Conservation (phyloP, 2,329 filamentous ascomycete genomes). For the Phyllosticta capitalensis region DNA sequence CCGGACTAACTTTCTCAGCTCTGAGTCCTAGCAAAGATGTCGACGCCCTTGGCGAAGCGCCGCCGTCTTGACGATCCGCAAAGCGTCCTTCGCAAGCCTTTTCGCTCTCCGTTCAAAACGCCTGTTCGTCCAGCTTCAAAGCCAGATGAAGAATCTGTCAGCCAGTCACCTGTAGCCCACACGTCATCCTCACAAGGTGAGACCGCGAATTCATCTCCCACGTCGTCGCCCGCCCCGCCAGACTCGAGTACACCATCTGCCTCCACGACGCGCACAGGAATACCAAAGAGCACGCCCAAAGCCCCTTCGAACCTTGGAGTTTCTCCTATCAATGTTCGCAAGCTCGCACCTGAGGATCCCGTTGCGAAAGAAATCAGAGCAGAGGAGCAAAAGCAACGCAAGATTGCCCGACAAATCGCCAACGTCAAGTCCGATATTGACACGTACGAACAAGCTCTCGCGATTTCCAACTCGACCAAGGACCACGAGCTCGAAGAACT, state of each 20-base stretch:
- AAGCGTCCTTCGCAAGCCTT: constrained; percentile 57
- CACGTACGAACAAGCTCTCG: constrained; percentile 35
- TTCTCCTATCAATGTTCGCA: not conserved
- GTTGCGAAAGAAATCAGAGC: not conserved
- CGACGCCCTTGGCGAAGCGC: constrained; percentile 49
- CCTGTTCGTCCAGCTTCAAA: constrained; percentile 12
- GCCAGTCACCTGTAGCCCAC: not conserved
- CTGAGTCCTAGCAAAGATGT: constrained; percentile 25
- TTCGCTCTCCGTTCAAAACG: constrained; percentile 58
- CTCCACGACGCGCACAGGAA: constrained; percentile 12
- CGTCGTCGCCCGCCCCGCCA: not conserved
- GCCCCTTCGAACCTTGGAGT: not conserved
- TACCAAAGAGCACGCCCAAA: not conserved
- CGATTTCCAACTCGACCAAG: constrained; percentile 24
- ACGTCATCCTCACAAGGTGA: not conserved
- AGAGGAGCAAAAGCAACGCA: constrained; percentile 4
- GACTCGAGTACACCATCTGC: constrained; percentile 13
- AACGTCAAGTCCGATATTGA: constrained; percentile 29
- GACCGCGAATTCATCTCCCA: not conserved
- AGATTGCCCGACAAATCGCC: constrained; percentile 10
- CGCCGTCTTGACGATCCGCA: constrained; percentile 51
- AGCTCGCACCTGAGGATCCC: not conserved
- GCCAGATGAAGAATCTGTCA: not conserved
- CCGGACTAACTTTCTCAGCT: not conserved
- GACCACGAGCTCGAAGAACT: constrained; percentile 49